These are phyloP conservation scores for Chloroidium sp. DNA, from an alignment of 163 green algal genomes.

Conservation along the genomic window DNA sequence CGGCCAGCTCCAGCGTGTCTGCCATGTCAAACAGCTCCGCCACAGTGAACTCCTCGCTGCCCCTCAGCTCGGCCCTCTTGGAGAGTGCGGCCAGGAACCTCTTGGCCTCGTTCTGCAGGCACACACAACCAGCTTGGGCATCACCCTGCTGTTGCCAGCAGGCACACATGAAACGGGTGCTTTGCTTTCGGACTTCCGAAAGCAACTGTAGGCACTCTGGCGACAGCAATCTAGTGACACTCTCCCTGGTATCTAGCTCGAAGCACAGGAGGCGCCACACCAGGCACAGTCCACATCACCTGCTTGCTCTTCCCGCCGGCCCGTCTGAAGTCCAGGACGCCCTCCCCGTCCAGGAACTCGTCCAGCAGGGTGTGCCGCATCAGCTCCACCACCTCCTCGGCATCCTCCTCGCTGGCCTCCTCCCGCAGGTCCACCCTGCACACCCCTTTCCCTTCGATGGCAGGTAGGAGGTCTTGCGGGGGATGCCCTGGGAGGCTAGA, in stretches of 20 bases:
- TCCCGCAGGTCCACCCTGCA: not conserved
- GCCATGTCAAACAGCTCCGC: constrained; percentile 51
- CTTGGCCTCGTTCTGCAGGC: constrained; percentile 43
- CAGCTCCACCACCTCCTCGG: constrained; percentile 53
- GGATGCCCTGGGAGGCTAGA: too few species aligned
- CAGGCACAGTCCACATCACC: not conserved
- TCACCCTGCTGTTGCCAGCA: not conserved
- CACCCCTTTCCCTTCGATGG: constrained; percentile 48
- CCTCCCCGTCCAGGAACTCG: constrained; percentile 13
- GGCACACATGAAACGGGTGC: too few species aligned
- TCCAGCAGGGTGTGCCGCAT: constrained; percentile 48
- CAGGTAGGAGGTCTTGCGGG: too few species aligned
- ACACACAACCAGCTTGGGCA: not conserved
- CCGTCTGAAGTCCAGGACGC: constrained; percentile 37
- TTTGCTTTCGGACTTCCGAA: not conserved
- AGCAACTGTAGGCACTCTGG: too few species aligned
- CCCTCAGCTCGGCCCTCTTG: constrained; percentile 17
- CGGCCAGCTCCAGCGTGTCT: constrained; percentile 44
- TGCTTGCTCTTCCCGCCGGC: constrained; percentile 7
- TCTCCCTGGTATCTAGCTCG: too few species aligned
- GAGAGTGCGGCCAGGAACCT: constrained; percentile 59
- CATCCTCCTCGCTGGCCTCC: not conserved
- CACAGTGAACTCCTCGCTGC: constrained; percentile 34
- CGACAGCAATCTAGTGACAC: too few species aligned
- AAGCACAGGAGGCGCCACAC: too few species aligned